These are phyloP conservation scores for Casaregolazyma lundiana DNA, from an alignment of 1,139 yeast species.

Conservation along the genomic window DNA sequence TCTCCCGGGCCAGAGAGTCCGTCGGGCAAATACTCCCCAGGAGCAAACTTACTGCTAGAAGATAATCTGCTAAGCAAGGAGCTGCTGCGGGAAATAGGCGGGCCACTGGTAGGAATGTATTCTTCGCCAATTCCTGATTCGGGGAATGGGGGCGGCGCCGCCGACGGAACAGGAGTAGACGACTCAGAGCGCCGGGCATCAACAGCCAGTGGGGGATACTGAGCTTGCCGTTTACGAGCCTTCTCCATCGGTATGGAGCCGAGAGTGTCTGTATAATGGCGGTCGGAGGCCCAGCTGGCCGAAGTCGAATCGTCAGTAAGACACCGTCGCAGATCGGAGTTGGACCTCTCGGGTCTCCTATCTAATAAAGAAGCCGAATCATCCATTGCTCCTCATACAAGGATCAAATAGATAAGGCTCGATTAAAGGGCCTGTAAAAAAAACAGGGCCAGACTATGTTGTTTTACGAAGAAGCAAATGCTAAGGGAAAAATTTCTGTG, in stretches of 20 bases:
- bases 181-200: not conserved
- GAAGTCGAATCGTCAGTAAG: not conserved
- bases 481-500: not conserved
- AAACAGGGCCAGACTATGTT: too few species aligned
- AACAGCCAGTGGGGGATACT: not conserved
- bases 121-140: slow-evolving; percentile 8
- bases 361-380: too few species aligned
- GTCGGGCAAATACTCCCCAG: slow-evolving; percentile 6
- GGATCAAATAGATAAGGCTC: too few species aligned
- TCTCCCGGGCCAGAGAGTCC: slow-evolving; percentile 1
- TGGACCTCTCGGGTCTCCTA: too few species aligned
- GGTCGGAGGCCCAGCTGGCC: not conserved
- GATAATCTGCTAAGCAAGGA: not conserved
- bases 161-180: not conserved
- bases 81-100: not conserved
- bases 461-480: not conserved
- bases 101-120: not conserved
- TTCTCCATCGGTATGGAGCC: slow-evolving; percentile 1
- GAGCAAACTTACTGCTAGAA: not conserved
- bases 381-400: too few species aligned
- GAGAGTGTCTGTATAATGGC: not conserved
- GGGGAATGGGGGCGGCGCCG: slow-evolving; percentile 1
- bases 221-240: not conserved
- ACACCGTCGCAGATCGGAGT: too few species aligned
- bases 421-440: too few species aligned